Evolutionary conservation across 352 stramenopile genomes (phyloP).

Genomic region (Phytophthora idaei): DNA sequence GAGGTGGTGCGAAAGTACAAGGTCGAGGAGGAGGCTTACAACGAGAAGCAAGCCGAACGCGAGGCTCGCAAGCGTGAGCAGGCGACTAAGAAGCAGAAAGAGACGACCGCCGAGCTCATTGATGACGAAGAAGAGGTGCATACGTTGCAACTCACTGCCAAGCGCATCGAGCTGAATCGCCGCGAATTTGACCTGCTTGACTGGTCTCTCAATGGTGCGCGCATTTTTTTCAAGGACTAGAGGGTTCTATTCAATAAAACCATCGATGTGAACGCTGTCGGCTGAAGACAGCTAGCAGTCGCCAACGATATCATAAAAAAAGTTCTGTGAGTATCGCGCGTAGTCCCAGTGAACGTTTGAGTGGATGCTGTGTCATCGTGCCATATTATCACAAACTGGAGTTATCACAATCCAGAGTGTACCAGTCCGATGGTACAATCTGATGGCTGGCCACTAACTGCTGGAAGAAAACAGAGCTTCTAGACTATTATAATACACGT

Average conservation of each 20-base stretch:
- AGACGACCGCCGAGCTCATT: conserved; percentile 85
- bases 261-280: conserved; percentile 12
- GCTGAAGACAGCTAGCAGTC: conserved; percentile 17
- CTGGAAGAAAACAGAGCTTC: too few species aligned
- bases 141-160: conserved; percentile 86
- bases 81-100: conserved; percentile 78
- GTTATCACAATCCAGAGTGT: too few species aligned
- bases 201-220: conserved; percentile 90
- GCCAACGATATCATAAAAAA: neutral
- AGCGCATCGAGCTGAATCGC: conserved; percentile 87
- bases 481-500: too few species aligned
- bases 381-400: too few species aligned
- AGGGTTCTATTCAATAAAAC: neutral
- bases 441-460: too few species aligned
- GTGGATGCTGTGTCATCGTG: too few species aligned
- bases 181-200: conserved; percentile 91
- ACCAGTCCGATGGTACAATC: too few species aligned
- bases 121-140: conserved; percentile 89
- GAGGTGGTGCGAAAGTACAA: conserved; percentile 88
- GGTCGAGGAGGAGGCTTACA: conserved; percentile 81
- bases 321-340: neutral
- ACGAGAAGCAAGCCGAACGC: conserved; percentile 82
- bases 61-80: conserved; percentile 80
- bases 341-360: neutral
- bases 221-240: conserved; percentile 93